Evolutionary conservation across 2,329 filamentous ascomycete species (phyloP).

Genomic region (Penicillium polonicum): DNA sequence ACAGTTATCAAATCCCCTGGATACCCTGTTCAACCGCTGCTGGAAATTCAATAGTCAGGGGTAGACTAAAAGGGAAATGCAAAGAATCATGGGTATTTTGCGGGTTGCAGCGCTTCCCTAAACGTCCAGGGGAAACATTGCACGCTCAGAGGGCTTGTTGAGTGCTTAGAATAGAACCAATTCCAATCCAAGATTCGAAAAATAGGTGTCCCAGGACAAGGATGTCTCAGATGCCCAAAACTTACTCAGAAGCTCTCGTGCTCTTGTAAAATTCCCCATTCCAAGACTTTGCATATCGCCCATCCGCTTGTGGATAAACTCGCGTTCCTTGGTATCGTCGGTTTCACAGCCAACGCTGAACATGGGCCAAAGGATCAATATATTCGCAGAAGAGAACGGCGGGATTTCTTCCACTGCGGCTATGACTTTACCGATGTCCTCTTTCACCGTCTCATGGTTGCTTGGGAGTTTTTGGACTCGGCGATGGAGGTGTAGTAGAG

Average conservation of each 20-base stretch:
- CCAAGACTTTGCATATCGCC: constrained; percentile 28
- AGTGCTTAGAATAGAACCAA: constrained; percentile 26
- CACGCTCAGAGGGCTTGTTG: background rate
- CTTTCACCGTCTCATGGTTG: constrained; percentile 19
- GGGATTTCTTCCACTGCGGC: constrained; percentile 19
- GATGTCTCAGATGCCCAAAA: constrained; percentile 25
- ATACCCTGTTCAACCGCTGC: too few relatives aligned
- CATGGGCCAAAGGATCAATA: constrained; percentile 34
- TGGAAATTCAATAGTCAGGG: too few relatives aligned
- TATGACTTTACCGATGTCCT: constrained; percentile 22
- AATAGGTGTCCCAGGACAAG: constrained; percentile 25
- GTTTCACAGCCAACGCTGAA: constrained; percentile 35
- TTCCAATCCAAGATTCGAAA: constrained; percentile 21
- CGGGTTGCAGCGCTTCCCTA: too few relatives aligned
- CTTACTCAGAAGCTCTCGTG: constrained; percentile 16
- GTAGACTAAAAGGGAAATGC: too few relatives aligned
- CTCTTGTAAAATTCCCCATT: constrained; percentile 32
- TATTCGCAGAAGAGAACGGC: constrained; percentile 27
- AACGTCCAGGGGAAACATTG: too few relatives aligned
- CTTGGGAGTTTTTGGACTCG: constrained; percentile 24
- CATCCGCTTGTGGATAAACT: constrained; percentile 27
- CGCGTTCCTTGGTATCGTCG: constrained; percentile 14
- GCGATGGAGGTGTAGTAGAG: constrained; percentile 31
- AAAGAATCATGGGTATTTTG: too few relatives aligned
- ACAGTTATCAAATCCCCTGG: too few relatives aligned